Conservation (phyloP, 306 rosid genomes). For the Mucuna pruriens region DNA sequence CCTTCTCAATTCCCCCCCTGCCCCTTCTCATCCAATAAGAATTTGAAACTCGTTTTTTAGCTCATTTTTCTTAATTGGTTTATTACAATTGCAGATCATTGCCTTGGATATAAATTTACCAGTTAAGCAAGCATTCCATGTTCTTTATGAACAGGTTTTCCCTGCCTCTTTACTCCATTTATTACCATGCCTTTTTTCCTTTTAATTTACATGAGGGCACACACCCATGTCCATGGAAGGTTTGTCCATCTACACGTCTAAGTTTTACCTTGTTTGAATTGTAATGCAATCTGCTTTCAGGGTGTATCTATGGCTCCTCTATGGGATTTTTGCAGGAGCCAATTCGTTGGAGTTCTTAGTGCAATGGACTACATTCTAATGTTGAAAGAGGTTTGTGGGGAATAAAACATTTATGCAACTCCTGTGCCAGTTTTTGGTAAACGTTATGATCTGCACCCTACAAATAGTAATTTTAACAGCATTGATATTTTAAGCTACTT, state of each 20-base stretch:
- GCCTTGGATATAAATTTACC: constrained; percentile 80
- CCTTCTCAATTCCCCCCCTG: constrained; percentile 36
- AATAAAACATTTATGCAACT: constrained; percentile 35
- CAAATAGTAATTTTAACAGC: not conserved
- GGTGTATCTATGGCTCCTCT: constrained; percentile 77
- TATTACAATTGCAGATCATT: constrained; percentile 57
- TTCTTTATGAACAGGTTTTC: constrained; percentile 79
- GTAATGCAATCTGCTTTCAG: constrained; percentile 52
- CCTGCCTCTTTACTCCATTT: not conserved
- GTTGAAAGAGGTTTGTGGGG: constrained; percentile 74
- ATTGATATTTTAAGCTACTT: constrained; percentile 17
- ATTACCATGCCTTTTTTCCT: not conserved
- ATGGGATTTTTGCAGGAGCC: constrained; percentile 69
- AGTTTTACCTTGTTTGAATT: constrained; percentile 36
- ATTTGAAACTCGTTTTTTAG: constrained; percentile 22
- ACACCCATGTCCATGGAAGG: constrained; percentile 22
- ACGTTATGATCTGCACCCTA: constrained; percentile 2
- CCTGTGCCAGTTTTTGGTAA: constrained; percentile 33
- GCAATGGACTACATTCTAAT: constrained; percentile 86
- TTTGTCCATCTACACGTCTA: not conserved
- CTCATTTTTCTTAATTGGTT: constrained; percentile 37
- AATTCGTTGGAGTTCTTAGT: constrained; percentile 75
- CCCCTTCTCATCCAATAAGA: not conserved
- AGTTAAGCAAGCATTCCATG: constrained; percentile 88
- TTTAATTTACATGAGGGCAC: constrained; percentile 2